Percentiles rank a stretch among this genome's conserved stretches.
Evolutionary conservation across 768 basidiomycete species (phyloP).

Genomic region (Rhodosporidiobolus odoratus): DNA sequence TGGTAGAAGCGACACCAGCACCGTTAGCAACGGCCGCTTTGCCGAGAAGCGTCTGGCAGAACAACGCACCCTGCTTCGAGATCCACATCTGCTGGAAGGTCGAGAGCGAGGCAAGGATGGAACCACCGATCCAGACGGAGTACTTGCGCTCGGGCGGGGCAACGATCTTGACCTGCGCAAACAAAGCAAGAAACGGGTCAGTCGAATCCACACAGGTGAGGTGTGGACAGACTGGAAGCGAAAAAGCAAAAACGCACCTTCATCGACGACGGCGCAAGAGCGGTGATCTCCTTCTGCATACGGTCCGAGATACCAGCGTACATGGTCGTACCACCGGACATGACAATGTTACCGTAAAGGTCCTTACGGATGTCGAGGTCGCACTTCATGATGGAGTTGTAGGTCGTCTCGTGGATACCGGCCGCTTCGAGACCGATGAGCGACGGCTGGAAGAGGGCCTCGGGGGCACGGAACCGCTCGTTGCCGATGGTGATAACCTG

Average conservation of each 20-base stretch:
- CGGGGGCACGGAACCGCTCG: constrained; percentile 69
- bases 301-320: constrained; percentile 94
- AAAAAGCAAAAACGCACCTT: constrained; percentile 52
- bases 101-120: constrained; percentile 66
- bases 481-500: constrained; percentile 94
- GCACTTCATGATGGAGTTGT: constrained; percentile 83
- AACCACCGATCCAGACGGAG: constrained; percentile 67
- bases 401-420: constrained; percentile 85
- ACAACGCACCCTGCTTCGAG: constrained; percentile 18
- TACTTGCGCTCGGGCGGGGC: constrained; percentile 91
- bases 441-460: constrained; percentile 68
- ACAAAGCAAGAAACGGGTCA: not conserved
- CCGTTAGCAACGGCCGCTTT: too few relatives aligned
- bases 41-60: too few relatives aligned
- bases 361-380: constrained; percentile 76
- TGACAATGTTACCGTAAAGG: constrained; percentile 71
- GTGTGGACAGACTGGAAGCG: constrained; percentile 2
- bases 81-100: constrained; percentile 98
- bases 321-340: constrained; percentile 85
- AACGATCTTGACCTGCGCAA: constrained; percentile 70
- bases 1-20: too few relatives aligned
- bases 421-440: constrained; percentile 70
- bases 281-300: constrained; percentile 88
- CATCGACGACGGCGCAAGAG: constrained; percentile 79
- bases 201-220: not conserved